Evolutionary conservation across 1,284 basidiomycete species (phyloP).

Genomic region (Gomphus bonarii): DNA sequence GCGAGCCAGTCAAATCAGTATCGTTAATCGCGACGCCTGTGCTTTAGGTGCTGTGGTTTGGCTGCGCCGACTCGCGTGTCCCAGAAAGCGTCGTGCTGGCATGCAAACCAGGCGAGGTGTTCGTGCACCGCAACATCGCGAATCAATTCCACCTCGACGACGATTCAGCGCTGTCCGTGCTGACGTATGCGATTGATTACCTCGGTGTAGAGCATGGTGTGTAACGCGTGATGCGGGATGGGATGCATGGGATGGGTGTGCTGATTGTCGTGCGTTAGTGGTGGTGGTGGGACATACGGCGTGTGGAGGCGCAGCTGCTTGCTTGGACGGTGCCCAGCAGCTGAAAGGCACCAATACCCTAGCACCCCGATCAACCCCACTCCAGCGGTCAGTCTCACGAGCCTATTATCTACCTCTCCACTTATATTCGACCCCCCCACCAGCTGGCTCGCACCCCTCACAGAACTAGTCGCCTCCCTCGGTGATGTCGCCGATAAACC

Average conservation of each 20-base stretch:
- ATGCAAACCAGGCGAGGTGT: slow-evolving; percentile 55
- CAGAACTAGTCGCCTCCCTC: slow-evolving; percentile 42
- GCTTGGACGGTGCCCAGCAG: slow-evolving; percentile 28
- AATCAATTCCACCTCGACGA: slow-evolving; percentile 77
- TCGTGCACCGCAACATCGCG: slow-evolving; percentile 58
- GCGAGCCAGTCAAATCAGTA: too few species aligned
- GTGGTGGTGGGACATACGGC: slow-evolving; percentile 74
- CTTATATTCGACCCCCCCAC: slow-evolving; percentile 11
- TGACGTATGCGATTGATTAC: slow-evolving; percentile 72
- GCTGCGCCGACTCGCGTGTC: slow-evolving; percentile 61
- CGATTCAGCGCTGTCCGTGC: slow-evolving; percentile 66
- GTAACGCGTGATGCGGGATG: too few species aligned
- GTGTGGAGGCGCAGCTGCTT: slow-evolving; percentile 72
- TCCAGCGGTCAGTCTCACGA: not conserved
- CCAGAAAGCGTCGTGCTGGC: slow-evolving; percentile 46
- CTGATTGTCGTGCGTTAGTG: too few species aligned
- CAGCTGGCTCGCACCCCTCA: slow-evolving; percentile 68
- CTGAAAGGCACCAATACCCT: not conserved
- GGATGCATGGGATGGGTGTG: too few species aligned
- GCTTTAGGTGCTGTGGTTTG: slow-evolving; percentile 59
- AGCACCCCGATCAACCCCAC: not conserved
- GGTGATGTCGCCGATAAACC: slow-evolving; percentile 26
- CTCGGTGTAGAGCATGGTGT: slow-evolving; percentile 78
- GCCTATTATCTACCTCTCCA: too few species aligned
- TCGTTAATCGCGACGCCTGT: too few species aligned